These are phyloP conservation scores for Glycine tomentella DNA, from an alignment of 306 rosid species.

Conservation along the genomic window DNA sequence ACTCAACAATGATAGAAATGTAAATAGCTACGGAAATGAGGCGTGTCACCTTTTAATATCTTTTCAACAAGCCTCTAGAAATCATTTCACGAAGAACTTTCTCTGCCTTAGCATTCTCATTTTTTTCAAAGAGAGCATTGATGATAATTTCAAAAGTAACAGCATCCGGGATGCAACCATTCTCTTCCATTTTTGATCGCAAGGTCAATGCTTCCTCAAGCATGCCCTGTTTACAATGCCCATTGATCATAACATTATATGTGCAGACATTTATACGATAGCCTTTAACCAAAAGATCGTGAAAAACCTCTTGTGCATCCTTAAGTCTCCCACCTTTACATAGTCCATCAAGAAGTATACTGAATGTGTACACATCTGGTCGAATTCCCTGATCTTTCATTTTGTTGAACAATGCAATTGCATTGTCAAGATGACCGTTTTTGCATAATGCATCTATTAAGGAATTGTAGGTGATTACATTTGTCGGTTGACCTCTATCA, in stretches of 20 bases:
- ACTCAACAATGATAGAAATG: too few relatives aligned
- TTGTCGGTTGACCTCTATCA: background rate
- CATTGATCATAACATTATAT: background rate
- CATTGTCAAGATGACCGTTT: background rate
- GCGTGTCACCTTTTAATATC: too few relatives aligned
- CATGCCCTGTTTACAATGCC: background rate
- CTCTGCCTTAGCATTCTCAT: background rate
- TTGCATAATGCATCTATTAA: constrained; percentile 20
- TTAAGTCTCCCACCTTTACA: constrained; percentile 4
- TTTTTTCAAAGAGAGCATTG: background rate
- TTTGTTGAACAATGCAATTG: background rate
- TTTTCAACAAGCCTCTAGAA: background rate
- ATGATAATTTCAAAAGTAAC: background rate
- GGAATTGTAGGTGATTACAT: background rate
- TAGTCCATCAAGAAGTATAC: constrained; percentile 12
- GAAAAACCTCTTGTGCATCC: background rate
- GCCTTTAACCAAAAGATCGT: constrained; percentile 1
- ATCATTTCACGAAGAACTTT: background rate
- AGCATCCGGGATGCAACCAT: background rate
- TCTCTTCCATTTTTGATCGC: background rate
- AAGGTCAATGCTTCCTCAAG: background rate
- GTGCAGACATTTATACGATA: background rate
- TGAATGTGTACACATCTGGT: background rate
- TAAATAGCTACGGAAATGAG: too few relatives aligned
- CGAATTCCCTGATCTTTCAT: background rate